Evolutionary conservation across 345 rosid species (phyloP), one percentile per base, ranked within the genome.

Genomic region (Boechera divaricarpa): DNA sequence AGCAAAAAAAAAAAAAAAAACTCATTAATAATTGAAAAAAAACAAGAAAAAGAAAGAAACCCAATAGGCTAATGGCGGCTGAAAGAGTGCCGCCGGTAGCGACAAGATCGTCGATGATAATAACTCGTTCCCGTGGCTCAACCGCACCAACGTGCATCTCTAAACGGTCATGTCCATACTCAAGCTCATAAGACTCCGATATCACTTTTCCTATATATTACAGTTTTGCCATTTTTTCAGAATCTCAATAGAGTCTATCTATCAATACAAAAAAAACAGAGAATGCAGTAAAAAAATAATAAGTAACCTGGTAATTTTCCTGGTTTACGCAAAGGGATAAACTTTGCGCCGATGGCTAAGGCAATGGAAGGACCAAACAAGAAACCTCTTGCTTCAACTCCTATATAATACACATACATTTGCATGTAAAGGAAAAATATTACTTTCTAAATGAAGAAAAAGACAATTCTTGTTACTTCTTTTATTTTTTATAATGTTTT

Each of bases 31-130:
- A 24, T 67, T 32, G 13, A 16, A 53, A 16, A 53, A 21, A 33
- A 2, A 35, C 11, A 54, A 33, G 47, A 8, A 47, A 29, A 18
- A 60, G 54, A 51, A 35, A 26, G n/a, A 51, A 80, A 93, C 98
- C 98, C 70, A 89, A 38, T 24, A 93, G 91, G 59, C 81, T 85
- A 74, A 93, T 87, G 29, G 92, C 98, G 24, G 98, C 98, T 0
- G 89, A 88, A 26, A 93, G 81, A 10, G 97, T 91, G 41, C 98
- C 97, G 0, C 98, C 97, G 0, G 98, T 93, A 56, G 98, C 98
- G 4, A 93, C 92, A 53, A 93, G 79, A 84, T 93, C 97, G 65
- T 93, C 96, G 5, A 93, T 85, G 44, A 93, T 82, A 36, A 91
- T 71, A 11, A 84, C 92, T 2, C 88, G 92, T 77, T 93, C 96